Base-by-base conservation (phyloP, 1,139 yeast species). In the Lizanozyma gosingica region DNA sequence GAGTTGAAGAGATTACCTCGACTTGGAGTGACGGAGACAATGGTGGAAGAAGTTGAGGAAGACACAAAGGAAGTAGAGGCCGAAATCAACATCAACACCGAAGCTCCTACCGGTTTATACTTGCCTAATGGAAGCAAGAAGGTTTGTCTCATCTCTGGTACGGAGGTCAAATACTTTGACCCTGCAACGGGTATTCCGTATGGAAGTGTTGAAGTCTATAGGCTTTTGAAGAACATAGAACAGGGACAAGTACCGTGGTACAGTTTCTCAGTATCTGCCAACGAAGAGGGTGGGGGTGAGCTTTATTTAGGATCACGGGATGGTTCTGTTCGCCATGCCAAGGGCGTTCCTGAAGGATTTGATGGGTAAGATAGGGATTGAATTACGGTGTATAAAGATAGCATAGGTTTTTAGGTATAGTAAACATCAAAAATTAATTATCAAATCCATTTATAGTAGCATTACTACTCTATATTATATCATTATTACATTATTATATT, bases 321-420 rank as follows among this genome's bases (percentile, higher is more conserved):
- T 35, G 71, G 73, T 11, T 65, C 63, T 35, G 48, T 51, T 11
- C 65, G 75, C 37, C 90, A 81, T 48, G 96, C 96, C 0, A 73
- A 74, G 45, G 97, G 95, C 3, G 96, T 88, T 3, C 97, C 97
- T 0, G 83, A 80, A 40, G 94, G 94, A 2, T 87, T 87, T 60
- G 73, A 58, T 39, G 52, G 47, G 33, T 53, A 41, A 35, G n/a
- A 8, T 27, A 27, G 8, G 32, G n/a, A n/a, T n/a, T n/a, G n/a
- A n/a, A n/a, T n/a, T n/a, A n/a, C n/a, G n/a, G n/a, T n/a, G n/a
- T n/a, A n/a, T n/a, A n/a, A n/a, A n/a, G n/a, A n/a, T n/a, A n/a
- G n/a, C n/a, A n/a, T n/a, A n/a, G n/a, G n/a, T n/a, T n/a, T n/a
- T n/a, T n/a, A n/a, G n/a, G n/a, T n/a, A n/a, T n/a, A n/a, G n/a